phyloP scores from a whole-genome alignment of 371 early-diverging fungal genomes.

The Amoeboaphelidium protococcarum region DNA sequence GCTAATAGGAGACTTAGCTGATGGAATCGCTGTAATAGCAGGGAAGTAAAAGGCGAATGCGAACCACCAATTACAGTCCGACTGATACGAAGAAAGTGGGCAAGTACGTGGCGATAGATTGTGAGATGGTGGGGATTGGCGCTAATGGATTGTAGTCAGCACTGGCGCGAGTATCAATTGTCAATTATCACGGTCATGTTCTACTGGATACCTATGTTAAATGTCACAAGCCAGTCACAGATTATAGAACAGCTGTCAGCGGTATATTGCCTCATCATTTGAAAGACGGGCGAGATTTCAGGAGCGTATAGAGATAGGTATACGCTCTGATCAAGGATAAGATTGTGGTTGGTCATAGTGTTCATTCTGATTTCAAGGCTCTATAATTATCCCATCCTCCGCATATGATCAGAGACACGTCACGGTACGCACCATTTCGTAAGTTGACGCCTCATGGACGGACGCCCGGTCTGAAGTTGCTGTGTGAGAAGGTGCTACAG shows the following conservation, averaged over 20 bases:
- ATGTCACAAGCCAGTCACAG: conserved; percentile 54
- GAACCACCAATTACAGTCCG: too few relatives aligned
- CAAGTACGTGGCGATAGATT: conserved; percentile 77
- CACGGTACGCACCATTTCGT: conserved; percentile 41
- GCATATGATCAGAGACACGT: conserved; percentile 35
- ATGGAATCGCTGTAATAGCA: too few relatives aligned
- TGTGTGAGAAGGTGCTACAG: too few relatives aligned
- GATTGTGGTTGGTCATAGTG: conserved; percentile 69
- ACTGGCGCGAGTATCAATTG: conserved; percentile 67
- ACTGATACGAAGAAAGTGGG: conserved; percentile 19
- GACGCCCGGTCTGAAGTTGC: conserved; percentile 43
- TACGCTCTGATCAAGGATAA: conserved; percentile 47
- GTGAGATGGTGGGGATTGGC: conserved; percentile 76
- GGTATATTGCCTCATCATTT: conserved; percentile 69
- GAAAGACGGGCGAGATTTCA: conserved; percentile 28
- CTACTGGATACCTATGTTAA: conserved; percentile 59
- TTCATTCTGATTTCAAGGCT: conserved; percentile 51
- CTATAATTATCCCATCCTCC: conserved; percentile 53
- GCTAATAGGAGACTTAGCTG: too few relatives aligned
- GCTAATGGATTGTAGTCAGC: conserved; percentile 23
- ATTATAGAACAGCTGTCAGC: conserved; percentile 70
- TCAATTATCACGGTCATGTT: conserved; percentile 69
- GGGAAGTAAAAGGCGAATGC: too few relatives aligned
- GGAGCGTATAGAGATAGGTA: conserved; percentile 43
- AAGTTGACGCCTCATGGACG: conserved; percentile 24